Evolutionary conservation across 2,329 filamentous ascomycete species (phyloP).

Genomic region (Fusarium mexicanum): DNA sequence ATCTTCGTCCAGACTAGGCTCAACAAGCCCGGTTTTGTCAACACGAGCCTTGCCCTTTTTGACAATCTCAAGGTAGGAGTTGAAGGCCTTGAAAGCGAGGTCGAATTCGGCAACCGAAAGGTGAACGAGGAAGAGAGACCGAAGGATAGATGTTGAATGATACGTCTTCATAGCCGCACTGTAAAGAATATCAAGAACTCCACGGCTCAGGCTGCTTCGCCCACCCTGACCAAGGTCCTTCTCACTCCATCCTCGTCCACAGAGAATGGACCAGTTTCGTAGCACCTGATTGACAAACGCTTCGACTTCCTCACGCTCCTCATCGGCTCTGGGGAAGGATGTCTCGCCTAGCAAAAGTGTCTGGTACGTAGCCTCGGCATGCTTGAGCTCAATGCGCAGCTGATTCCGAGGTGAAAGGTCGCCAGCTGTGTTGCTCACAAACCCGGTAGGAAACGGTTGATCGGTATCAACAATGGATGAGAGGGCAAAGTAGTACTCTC

Average conservation of each 20-base stretch:
- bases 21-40: slow-evolving; percentile 77
- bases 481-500: slow-evolving; percentile 82
- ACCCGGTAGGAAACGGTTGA: slow-evolving; percentile 66
- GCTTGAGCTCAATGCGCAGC: slow-evolving; percentile 80
- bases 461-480: slow-evolving; percentile 78
- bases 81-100: slow-evolving; percentile 87
- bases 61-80: slow-evolving; percentile 91
- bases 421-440: slow-evolving; percentile 52
- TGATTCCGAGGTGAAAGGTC: slow-evolving; percentile 68
- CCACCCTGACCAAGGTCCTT: slow-evolving; percentile 84
- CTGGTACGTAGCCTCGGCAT: slow-evolving; percentile 83
- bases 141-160: slow-evolving; percentile 89
- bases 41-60: slow-evolving; percentile 85
- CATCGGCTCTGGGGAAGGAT: slow-evolving; percentile 83
- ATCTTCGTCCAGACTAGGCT: slow-evolving; percentile 81
- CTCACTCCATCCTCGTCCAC: slow-evolving; percentile 82
- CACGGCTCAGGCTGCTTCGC: slow-evolving; percentile 76
- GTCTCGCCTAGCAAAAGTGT: slow-evolving; percentile 80
- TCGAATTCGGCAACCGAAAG: slow-evolving; percentile 90
- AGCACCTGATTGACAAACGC: slow-evolving; percentile 82
- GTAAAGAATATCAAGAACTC: slow-evolving; percentile 88
- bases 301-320: slow-evolving; percentile 82
- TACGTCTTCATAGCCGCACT: slow-evolving; percentile 92
- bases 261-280: slow-evolving; percentile 85
- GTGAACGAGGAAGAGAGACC: slow-evolving; percentile 89